phyloP scores from a whole-genome alignment of 306 rosid species.

The Pueraria montana region DNA sequence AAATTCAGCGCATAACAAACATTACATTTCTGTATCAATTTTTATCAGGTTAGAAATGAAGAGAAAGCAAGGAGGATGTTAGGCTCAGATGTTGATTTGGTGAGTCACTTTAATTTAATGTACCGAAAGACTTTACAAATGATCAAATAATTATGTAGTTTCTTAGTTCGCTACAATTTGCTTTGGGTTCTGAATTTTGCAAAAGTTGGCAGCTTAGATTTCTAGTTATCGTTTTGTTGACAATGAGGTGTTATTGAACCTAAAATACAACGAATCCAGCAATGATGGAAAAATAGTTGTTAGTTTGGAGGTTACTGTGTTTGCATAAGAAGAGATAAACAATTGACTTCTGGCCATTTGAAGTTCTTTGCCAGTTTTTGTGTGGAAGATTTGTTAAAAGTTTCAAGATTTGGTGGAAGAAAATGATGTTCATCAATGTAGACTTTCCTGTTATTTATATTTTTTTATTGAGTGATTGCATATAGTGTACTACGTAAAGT shows the following conservation, averaged over 20 bases:
- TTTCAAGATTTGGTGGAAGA: constrained; percentile 35
- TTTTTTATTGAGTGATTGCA: constrained; percentile 31
- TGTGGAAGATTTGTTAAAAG: neutral
- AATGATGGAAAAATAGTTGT: neutral
- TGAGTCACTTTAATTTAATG: constrained; percentile 55
- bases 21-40: constrained; percentile 38
- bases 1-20: neutral
- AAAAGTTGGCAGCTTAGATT: constrained; percentile 16
- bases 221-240: constrained; percentile 25
- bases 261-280: neutral
- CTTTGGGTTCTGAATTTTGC: constrained; percentile 10
- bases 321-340: constrained; percentile 28
- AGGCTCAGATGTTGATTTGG: constrained; percentile 91
- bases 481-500: neutral
- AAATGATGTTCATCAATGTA: constrained; percentile 26
- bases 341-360: constrained; percentile 12
- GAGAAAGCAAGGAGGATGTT: constrained; percentile 90
- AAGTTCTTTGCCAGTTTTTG: constrained; percentile 17
- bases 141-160: constrained; percentile 13
- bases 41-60: constrained; percentile 85
- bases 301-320: constrained; percentile 16
- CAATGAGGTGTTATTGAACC: constrained; percentile 10
- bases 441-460: neutral
- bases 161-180: constrained; percentile 3
- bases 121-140: constrained; percentile 15